phyloP scores from a whole-genome alignment of 2,329 filamentous ascomycete species.

The Alternaria viburni region DNA sequence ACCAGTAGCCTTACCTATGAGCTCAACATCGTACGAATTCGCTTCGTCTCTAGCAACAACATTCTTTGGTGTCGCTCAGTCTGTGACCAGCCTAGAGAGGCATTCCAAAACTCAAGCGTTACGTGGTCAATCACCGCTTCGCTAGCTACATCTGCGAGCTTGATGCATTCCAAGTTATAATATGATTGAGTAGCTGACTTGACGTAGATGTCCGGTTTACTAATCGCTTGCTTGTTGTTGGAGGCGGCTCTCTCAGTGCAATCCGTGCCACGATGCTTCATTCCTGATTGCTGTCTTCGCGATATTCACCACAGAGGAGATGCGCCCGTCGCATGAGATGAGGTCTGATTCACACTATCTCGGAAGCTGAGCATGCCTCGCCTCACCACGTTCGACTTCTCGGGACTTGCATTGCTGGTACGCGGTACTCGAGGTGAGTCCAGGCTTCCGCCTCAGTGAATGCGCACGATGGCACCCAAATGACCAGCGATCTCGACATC shows the following conservation, averaged over 20 bases:
- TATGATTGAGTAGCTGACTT: not conserved
- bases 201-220: rapidly evolving
- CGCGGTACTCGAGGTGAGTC: not conserved
- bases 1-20: not conserved
- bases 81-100: not conserved
- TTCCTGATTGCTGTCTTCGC: not conserved
- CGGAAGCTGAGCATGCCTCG: not conserved
- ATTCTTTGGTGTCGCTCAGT: not conserved
- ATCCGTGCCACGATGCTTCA: not conserved
- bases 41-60: not conserved
- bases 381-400: not conserved
- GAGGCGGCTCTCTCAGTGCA: not conserved
- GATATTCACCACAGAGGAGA: not conserved
- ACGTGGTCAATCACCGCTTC: not conserved
- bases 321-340: not conserved
- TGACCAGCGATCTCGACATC: too few relatives aligned
- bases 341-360: too few relatives aligned
- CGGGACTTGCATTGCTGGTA: not conserved
- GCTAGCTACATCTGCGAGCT: not conserved
- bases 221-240: not conserved
- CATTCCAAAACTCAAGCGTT: not conserved
- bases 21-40: not conserved
- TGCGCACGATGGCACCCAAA: not conserved
- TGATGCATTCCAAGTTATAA: not conserved
- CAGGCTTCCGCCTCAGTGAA: not conserved